Evolutionary conservation across 2,329 filamentous ascomycete species (phyloP), one percentile per base, ranked within the genome.

Genomic region (Bretziella fagacearum): DNA sequence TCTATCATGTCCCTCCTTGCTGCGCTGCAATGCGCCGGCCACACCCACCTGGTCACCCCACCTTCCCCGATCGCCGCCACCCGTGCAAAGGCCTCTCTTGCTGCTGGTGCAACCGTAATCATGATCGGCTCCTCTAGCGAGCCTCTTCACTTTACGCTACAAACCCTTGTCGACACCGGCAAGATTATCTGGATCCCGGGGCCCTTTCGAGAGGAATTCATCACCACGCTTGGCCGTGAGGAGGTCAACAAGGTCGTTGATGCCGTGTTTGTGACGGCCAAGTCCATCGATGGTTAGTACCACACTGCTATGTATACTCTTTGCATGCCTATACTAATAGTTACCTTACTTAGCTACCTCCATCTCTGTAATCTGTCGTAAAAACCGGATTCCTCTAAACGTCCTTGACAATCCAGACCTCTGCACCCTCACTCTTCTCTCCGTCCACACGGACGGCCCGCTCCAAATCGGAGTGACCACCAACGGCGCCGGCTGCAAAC

Each of bases 381-480:
- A 80, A 40, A 69, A 87, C 52, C 77, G 91, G 37, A 91, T 98
- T 55, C 89, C 89, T 26, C 71, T 98, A 58, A 98, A 98, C 62
- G 85, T 96, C 22, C 76, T 85, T 51, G 91, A 98, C 64, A 75
- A 83, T 0, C 84, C 89, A 0, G 71, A 76, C 27, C 78, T 96
- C 13, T 95, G 86, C 65, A 84, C 84, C 22, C 94, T 98, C 61
- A 81, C 82, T 4, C 71, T 98, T 45, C 76, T 96, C 39, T 91
- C 86, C 20, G 93, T 84, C 6, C 79, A 96, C 61, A 78, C 74
- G 47, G 87, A 95, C 57, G 91, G 91, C 0, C 89, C 91, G 7
- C 69, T 98, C 33, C 91, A 96, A 59, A 81, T 98, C 51, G 91
- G 91, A 52, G 82, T 98, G 49, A 96, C 91, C 2, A 96, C 91